phyloP scores from a whole-genome alignment of 768 basidiomycete species.

The Hortiboletus flavorubellus region DNA sequence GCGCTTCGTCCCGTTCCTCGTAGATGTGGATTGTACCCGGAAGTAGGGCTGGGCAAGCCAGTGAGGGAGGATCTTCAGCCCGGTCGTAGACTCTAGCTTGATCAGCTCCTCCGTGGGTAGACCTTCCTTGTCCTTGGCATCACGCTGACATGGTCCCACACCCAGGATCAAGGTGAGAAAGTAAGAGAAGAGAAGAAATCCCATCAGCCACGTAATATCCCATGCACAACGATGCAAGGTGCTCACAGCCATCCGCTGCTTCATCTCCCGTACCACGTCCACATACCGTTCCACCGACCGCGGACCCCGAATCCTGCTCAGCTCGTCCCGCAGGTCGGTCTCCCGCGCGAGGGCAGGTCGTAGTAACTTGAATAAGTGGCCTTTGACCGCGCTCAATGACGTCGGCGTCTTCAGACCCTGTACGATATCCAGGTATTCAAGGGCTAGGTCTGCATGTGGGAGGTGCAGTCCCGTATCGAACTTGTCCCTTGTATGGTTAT shows the following conservation, averaged over 20 bases:
- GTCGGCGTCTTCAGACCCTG: slow-evolving; percentile 59
- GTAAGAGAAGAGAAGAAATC: not conserved
- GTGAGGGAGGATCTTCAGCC: slow-evolving; percentile 55
- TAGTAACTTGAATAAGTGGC: slow-evolving; percentile 91
- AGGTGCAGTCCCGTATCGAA: slow-evolving; percentile 49
- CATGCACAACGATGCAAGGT: not conserved
- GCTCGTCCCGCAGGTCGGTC: slow-evolving; percentile 65
- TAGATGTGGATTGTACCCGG: slow-evolving; percentile 4
- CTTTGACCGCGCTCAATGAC: slow-evolving; percentile 72
- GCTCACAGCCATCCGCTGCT: slow-evolving; percentile 53
- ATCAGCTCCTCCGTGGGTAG: slow-evolving; percentile 36
- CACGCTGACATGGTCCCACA: slow-evolving; percentile 35
- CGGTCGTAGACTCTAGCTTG: slow-evolving; percentile 42
- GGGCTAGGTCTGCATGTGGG: slow-evolving; percentile 62
- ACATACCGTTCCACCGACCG: slow-evolving; percentile 37
- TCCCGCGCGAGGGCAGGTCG: slow-evolving; percentile 68
- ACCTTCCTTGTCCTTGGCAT: slow-evolving; percentile 37
- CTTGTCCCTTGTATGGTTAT: not conserved
- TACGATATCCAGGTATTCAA: slow-evolving; percentile 86
- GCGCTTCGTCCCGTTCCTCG: slow-evolving; percentile 1
- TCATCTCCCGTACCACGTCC: slow-evolving; percentile 57
- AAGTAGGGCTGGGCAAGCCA: slow-evolving; percentile 76
- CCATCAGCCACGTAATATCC: not conserved
- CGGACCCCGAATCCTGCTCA: slow-evolving; percentile 50
- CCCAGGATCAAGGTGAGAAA: not conserved